These are phyloP conservation scores for Oryza meyeriana DNA, from an alignment of 176 grass and related monocot genomes.

Conservation along the genomic window DNA sequence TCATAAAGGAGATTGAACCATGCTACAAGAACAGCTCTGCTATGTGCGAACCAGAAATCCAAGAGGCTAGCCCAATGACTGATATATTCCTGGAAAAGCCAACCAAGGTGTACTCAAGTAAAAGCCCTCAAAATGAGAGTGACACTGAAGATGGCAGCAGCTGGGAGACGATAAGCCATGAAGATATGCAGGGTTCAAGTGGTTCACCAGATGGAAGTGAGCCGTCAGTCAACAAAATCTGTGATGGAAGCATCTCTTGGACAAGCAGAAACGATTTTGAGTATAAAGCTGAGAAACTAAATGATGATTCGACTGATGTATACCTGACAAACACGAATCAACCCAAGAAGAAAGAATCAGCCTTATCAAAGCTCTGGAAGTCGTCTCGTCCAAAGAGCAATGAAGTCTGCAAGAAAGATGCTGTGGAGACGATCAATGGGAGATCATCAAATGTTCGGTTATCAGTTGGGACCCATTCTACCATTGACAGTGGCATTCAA, in stretches of 20 bases:
- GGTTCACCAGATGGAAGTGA: conserved; percentile 77
- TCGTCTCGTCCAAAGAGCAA: conserved; percentile 63
- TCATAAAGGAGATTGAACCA: conserved; percentile 61
- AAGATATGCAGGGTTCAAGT: conserved; percentile 64
- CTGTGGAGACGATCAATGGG: conserved; percentile 47
- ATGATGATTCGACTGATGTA: conserved; percentile 29
- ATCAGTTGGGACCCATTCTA: conserved; percentile 58
- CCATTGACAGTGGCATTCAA: conserved; percentile 53
- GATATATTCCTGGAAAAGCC: conserved; percentile 75
- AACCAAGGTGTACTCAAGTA: conserved; percentile 40
- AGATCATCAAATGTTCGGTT: conserved; percentile 55
- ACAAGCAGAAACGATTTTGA: conserved; percentile 37
- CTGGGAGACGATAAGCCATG: conserved; percentile 90
- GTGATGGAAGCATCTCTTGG: conserved; percentile 59
- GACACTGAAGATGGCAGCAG: conserved; percentile 70
- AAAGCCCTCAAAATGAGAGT: conserved; percentile 43
- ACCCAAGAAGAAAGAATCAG: conserved; percentile 79
- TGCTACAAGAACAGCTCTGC: conserved; percentile 56
- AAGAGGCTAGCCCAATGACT: conserved; percentile 54
- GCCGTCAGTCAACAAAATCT: conserved; percentile 63
- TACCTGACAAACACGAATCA: conserved; percentile 44
- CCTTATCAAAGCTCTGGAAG: conserved; percentile 89
- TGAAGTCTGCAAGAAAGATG: conserved; percentile 58
- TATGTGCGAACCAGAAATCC: conserved; percentile 61
- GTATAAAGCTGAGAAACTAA: conserved; percentile 41